These are phyloP conservation scores for Platanus orientalis DNA, from an alignment of 164 flowering plant species.

Conservation along the genomic window DNA sequence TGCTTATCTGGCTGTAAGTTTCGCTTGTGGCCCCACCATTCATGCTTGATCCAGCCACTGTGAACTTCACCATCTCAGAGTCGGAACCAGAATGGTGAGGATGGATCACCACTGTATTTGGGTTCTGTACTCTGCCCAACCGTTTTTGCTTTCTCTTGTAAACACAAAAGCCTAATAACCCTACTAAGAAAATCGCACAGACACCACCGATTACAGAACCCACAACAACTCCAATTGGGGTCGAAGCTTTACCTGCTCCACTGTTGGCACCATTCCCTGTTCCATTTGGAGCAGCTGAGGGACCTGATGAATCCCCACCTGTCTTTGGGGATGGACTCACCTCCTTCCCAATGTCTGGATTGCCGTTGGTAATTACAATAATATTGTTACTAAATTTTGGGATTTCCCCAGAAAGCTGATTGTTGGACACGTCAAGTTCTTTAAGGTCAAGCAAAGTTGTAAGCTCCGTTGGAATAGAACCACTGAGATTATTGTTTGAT, in stretches of 20 bases:
- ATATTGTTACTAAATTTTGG: slow-evolving; percentile 49
- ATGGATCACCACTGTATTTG: slow-evolving; percentile 52
- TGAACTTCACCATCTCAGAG: slow-evolving; percentile 50
- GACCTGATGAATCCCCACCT: slow-evolving; percentile 14
- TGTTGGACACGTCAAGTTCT: slow-evolving; percentile 63
- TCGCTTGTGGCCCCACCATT: slow-evolving; percentile 41
- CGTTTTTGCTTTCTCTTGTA: slow-evolving; percentile 33
- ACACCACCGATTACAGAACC: slow-evolving; percentile 41
- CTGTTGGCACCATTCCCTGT: not conserved
- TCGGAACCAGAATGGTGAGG: slow-evolving; percentile 65
- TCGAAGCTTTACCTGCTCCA: slow-evolving; percentile 22
- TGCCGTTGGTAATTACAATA: slow-evolving; percentile 37
- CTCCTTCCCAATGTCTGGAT: slow-evolving; percentile 51
- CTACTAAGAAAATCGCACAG: slow-evolving; percentile 23
- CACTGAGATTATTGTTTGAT: slow-evolving; percentile 52
- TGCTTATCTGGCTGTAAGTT: slow-evolving; percentile 32
- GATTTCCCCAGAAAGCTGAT: slow-evolving; percentile 47
- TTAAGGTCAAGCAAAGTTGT: slow-evolving; percentile 37
- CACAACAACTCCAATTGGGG: slow-evolving; percentile 26
- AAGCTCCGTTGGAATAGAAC: slow-evolving; percentile 67
- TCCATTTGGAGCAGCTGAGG: slow-evolving; percentile 1
- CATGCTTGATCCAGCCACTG: slow-evolving; percentile 41
- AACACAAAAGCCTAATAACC: slow-evolving; percentile 27
- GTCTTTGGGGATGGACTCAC: slow-evolving; percentile 16
- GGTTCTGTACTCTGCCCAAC: slow-evolving; percentile 43